Percentiles rank a stretch among this genome's conserved stretches.
phyloP scores from a whole-genome alignment of 2,329 filamentous ascomycete species.

The Ceratocystis alfenasii region DNA sequence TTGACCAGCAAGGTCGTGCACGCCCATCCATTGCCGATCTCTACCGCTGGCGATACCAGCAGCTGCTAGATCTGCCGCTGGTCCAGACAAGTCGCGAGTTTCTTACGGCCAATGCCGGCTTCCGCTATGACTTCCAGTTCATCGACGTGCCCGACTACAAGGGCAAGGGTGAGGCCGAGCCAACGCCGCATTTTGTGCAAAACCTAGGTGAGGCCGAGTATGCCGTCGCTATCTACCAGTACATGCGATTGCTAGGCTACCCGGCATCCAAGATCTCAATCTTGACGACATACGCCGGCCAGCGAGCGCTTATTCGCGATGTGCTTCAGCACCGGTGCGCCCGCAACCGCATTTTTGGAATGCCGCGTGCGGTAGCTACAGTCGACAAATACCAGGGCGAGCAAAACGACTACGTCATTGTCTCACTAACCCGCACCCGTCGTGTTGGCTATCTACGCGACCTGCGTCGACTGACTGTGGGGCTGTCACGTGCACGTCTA shows the following conservation, averaged over 20 bases:
- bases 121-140: slow-evolving; percentile 91
- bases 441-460: slow-evolving; percentile 87
- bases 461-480: slow-evolving; percentile 84
- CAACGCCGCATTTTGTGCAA: slow-evolving; percentile 87
- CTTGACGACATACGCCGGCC: slow-evolving; percentile 85
- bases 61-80: slow-evolving; percentile 64
- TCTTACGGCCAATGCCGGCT: slow-evolving; percentile 72
- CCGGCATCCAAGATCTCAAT: slow-evolving; percentile 75
- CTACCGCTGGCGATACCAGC: slow-evolving; percentile 86
- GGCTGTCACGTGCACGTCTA: slow-evolving; percentile 79
- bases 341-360: slow-evolving; percentile 70
- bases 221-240: slow-evolving; percentile 87
- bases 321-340: slow-evolving; percentile 75
- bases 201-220: slow-evolving; percentile 97
- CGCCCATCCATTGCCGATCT: slow-evolving; percentile 76
- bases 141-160: slow-evolving; percentile 93
- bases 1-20: slow-evolving; percentile 89
- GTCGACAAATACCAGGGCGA: slow-evolving; percentile 99
- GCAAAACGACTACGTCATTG: slow-evolving; percentile 95
- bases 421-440: slow-evolving; percentile 81
- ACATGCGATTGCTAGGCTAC: slow-evolving; percentile 93
- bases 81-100: slow-evolving; percentile 62
- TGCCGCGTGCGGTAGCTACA: slow-evolving; percentile 81
- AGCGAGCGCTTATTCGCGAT: slow-evolving; percentile 76
- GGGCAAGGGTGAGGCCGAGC: slow-evolving; percentile 75